Base-by-base conservation (phyloP, 805 yeast species). In the Candida hispaniensis region DNA sequence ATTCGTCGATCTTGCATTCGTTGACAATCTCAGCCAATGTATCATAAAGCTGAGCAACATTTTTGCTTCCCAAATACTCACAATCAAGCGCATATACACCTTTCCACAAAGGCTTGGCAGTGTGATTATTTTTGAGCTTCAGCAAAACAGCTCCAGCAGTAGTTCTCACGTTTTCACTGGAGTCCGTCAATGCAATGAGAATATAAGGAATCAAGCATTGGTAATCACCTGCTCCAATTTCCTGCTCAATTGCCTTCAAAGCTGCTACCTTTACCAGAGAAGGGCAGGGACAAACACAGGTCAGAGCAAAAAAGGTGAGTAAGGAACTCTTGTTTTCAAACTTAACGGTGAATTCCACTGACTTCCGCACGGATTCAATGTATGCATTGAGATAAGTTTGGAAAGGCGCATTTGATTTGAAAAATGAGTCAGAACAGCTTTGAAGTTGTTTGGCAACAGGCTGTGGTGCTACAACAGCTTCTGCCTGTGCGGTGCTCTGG, bases 71-170 rank as follows among this genome's bases (percentile, higher is more conserved):
- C 8, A 61, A 47, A 6, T 60, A 52, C 3, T 49, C 49, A 8
- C 78, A 83, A 50, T 78, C 86, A 10, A 83, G 61, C 11, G 46
- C 34, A 20, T 56, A 55, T 8, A 48, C 18, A 2, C 52, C 62
- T 59, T 58, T 57, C 6, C 51, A 42, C 41, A 45, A 28, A 12
- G 45, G 18, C 18, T 34, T 26, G 35, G 45, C 46, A 27, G 46
- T 19, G 7, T 41, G 38, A 13, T 56, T 43, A 5, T 51, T 47
- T 12, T 39, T 27, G 9, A 60, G 43, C 7, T 35, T 14, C 29
- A 18, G 22, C 7, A 58, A 12, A n/a, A 49, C 38, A 2, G 26
- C 29, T 5, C 50, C 49, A 2, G 60, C 53, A 2, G 45, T 41
- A 6, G 44, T 30, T 12, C 67, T 49, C 6, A 63, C 46, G 3